Evolutionary conservation across 2,329 filamentous ascomycete species (phyloP).

Genomic region (Sporothrix luriei): DNA sequence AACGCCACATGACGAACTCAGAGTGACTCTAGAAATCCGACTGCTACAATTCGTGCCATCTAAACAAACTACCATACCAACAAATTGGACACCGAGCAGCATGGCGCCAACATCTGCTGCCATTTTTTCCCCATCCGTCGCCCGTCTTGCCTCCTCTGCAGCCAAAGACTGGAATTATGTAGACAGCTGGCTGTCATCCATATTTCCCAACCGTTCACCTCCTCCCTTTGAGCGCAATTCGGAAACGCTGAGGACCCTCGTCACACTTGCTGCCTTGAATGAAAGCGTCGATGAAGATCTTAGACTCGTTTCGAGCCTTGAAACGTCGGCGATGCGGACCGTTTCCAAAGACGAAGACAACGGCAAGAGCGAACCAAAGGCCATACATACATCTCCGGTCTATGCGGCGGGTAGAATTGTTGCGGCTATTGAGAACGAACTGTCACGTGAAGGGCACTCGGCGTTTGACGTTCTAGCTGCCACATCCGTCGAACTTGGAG

Average conservation of each 20-base stretch:
- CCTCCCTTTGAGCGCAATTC: conserved; percentile 80
- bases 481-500: conserved; percentile 54
- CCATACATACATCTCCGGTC: background rate
- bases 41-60: too few relatives aligned
- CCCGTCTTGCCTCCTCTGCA: conserved; percentile 74
- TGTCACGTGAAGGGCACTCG: conserved; percentile 57
- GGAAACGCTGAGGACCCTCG: conserved; percentile 74
- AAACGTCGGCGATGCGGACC: conserved; percentile 61
- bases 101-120: conserved; percentile 52
- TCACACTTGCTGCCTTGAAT: conserved; percentile 73
- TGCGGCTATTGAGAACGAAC: conserved; percentile 55
- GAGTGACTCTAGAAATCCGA: too few relatives aligned
- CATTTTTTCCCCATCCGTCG: conserved; percentile 69
- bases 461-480: conserved; percentile 62
- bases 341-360: conserved; percentile 41
- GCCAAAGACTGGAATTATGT: conserved; percentile 91
- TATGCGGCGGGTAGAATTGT: conserved; percentile 49
- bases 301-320: conserved; percentile 58
- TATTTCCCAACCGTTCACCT: conserved; percentile 64
- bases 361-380: background rate
- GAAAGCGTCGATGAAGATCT: conserved; percentile 75
- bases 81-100: background rate
- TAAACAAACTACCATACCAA: background rate
- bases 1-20: too few relatives aligned
- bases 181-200: conserved; percentile 76